These are phyloP conservation scores for Diaporthe nobilis DNA, from an alignment of 2,329 filamentous ascomycete species.

Conservation along the genomic window DNA sequence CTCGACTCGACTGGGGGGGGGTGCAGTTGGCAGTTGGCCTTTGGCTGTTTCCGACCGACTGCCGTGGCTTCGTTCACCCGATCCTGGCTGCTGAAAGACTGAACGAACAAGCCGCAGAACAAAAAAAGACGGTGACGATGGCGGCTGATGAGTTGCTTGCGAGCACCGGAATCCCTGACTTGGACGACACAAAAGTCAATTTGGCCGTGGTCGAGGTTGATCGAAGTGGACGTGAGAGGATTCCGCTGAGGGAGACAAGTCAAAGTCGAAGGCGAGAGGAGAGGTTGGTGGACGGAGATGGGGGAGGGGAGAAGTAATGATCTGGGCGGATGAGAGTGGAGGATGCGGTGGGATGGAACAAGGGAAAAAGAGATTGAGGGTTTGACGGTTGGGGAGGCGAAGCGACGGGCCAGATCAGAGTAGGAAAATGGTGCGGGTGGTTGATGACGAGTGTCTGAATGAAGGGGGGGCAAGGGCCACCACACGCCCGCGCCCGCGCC, in stretches of 20 bases:
- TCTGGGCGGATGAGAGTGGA: conserved; percentile 34
- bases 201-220: conserved; percentile 50
- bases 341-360: conserved; percentile 31
- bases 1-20: background rate
- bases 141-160: conserved; percentile 35
- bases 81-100: conserved; percentile 8
- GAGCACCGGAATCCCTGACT: conserved; percentile 48
- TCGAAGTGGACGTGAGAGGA: conserved; percentile 36
- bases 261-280: conserved; percentile 27
- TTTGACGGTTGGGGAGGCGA: conserved; percentile 33
- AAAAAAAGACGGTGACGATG: conserved; percentile 41
- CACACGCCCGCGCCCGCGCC: conserved; percentile 4
- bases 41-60: conserved; percentile 28
- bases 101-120: conserved; percentile 1
- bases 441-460: conserved; percentile 36
- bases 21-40: conserved; percentile 14
- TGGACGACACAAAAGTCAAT: conserved; percentile 57
- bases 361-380: conserved; percentile 31
- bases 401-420: background rate
- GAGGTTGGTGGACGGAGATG: conserved; percentile 31
- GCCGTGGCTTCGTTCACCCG: conserved; percentile 20
- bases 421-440: conserved; percentile 19
- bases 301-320: conserved; percentile 28
- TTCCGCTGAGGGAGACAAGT: conserved; percentile 39
- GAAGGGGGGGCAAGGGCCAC: conserved; percentile 36